Evolutionary conservation across 2,329 filamentous ascomycete genomes (phyloP), one percentile per base, ranked within the genome.

Genomic region (Xylariaceae sp.): DNA sequence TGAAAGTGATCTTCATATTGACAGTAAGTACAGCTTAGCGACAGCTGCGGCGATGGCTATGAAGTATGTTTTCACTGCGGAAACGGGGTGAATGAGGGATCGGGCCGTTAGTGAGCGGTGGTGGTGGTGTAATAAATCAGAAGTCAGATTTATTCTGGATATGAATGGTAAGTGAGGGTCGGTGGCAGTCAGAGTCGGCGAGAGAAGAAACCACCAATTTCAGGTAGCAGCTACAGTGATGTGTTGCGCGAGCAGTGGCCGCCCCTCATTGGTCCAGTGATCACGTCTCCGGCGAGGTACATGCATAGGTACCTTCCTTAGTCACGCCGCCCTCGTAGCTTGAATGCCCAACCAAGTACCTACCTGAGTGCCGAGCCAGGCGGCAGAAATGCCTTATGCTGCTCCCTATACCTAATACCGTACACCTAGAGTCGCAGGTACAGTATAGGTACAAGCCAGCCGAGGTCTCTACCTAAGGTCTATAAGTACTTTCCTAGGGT

Each of bases 1-100:
- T 82, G 73, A 85, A 83, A 59, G 84, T 87, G 70, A 87, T 78
- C 82, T 87, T 87, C 84, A 87, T 87, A 71, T 67, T 81, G 79
- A 75, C 43, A 41, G 50, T 41, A 33, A 49, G 39, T 39, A 53
- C 62, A 64, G 64, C 62, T 56, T 53, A 32, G 56, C 55, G 33
- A 33, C 55, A 60, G 64, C 59, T 59, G 50, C 52, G 43, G 62
- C 61, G 60, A 54, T 11, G 37, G 56, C 33, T 43, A 29, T 24
- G 42, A 13, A 20, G 37, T 26, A 18, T 26, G 36, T 21, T 21
- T 41, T 30, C 36, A n/a, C 29, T 27, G 33, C 36, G 10, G 37
- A 24, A 42, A 33, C 30, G n/a, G 50, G 46, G 53, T 48, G 24
- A 16, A 48, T 37, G 48, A 41, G 32, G 33, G 10, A 35, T 21